These are phyloP conservation scores for Globisporangium lucens DNA, from an alignment of 352 stramenopile species.

Conservation along the genomic window DNA sequence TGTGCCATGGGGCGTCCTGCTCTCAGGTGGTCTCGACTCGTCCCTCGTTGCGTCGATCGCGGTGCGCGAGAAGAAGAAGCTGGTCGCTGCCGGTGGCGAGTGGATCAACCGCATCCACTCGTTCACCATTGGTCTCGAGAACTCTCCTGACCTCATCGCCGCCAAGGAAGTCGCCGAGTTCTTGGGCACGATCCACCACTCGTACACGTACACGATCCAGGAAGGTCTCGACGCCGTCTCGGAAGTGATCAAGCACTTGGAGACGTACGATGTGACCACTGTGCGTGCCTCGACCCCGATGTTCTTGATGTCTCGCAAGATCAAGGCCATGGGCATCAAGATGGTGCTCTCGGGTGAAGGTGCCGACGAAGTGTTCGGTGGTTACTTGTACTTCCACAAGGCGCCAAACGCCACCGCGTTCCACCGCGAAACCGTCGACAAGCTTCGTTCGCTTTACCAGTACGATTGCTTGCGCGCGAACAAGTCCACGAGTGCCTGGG, in stretches of 20 bases:
- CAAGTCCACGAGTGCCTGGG: slow-evolving; percentile 98
- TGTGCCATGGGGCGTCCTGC: slow-evolving; percentile 97
- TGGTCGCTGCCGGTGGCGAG: slow-evolving; percentile 69
- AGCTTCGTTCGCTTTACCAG: slow-evolving; percentile 95
- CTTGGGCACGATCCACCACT: slow-evolving; percentile 97
- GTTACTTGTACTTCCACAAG: slow-evolving; percentile 99
- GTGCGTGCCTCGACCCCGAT: slow-evolving; percentile 98
- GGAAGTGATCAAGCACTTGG: slow-evolving; percentile 96
- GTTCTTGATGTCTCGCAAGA: slow-evolving; percentile 99
- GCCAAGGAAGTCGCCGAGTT: slow-evolving; percentile 96
- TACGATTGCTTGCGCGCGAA: slow-evolving; percentile 99
- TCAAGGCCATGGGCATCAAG: slow-evolving; percentile 99
- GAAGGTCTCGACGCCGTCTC: slow-evolving; percentile 97
- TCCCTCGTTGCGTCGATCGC: slow-evolving; percentile 97
- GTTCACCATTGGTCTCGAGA: slow-evolving; percentile 97
- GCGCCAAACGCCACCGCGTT: slow-evolving; percentile 92
- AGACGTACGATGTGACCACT: slow-evolving; percentile 99
- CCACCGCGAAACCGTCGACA: slow-evolving; percentile 94
- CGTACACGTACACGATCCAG: slow-evolving; percentile 98
- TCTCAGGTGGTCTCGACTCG: slow-evolving; percentile 97
- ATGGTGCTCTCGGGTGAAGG: slow-evolving; percentile 99
- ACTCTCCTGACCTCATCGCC: slow-evolving; percentile 95
- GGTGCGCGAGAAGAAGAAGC: slow-evolving; percentile 89
- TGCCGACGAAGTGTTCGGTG: slow-evolving; percentile 97
- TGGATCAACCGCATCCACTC: slow-evolving; percentile 96